A percentile compares a stretch with the other conserved stretches of the same genome.
These are phyloP conservation scores for Tylopilus rubrobrunneus DNA, from an alignment of 768 basidiomycete genomes.

Conservation along the genomic window DNA sequence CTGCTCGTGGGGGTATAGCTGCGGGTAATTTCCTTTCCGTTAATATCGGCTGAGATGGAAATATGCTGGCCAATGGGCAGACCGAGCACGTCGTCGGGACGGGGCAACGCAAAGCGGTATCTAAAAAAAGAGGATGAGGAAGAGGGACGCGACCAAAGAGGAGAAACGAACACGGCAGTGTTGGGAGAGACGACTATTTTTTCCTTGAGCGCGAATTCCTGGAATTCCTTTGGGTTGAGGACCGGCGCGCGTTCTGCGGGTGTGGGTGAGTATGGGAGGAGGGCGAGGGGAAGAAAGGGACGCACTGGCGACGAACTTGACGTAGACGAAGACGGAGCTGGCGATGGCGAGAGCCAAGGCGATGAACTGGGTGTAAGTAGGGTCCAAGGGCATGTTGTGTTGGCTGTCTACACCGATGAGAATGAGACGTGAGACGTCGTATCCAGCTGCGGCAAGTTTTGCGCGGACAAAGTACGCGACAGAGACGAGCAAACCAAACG, in stretches of 20 bases:
- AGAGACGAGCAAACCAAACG: slow-evolving; percentile 45
- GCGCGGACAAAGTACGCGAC: slow-evolving; percentile 28
- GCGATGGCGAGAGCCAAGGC: slow-evolving; percentile 50
- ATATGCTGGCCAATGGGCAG: slow-evolving; percentile 98
- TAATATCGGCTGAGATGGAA: slow-evolving; percentile 83
- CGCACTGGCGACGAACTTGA: slow-evolving; percentile 46
- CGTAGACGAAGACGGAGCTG: slow-evolving; percentile 48
- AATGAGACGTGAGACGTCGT: slow-evolving; percentile 55
- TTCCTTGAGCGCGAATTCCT: slow-evolving; percentile 73
- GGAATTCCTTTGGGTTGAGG: slow-evolving; percentile 73
- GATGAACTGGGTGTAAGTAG: slow-evolving; percentile 40
- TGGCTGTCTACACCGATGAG: slow-evolving; percentile 49
- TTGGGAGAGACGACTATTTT: slow-evolving; percentile 90
- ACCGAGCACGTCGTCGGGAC: slow-evolving; percentile 73
- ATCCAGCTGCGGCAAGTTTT: slow-evolving; percentile 50
- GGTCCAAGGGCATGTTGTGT: slow-evolving; percentile 13
- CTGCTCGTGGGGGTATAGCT: slow-evolving; percentile 96
- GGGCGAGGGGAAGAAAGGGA: slow-evolving; percentile 12
- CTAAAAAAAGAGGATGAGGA: slow-evolving; percentile 37
- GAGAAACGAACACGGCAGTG: slow-evolving; percentile 76
- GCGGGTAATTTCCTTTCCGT: slow-evolving; percentile 85
- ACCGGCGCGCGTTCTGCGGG: slow-evolving; percentile 60
- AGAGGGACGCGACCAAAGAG: not conserved
- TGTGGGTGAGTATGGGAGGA: not conserved
- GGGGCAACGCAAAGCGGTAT: slow-evolving; percentile 87